Percentiles rank a stretch among this genome's conserved stretches.
Evolutionary conservation across 768 basidiomycete species (phyloP).

Genomic region (Strobilomyces dryophilus): DNA sequence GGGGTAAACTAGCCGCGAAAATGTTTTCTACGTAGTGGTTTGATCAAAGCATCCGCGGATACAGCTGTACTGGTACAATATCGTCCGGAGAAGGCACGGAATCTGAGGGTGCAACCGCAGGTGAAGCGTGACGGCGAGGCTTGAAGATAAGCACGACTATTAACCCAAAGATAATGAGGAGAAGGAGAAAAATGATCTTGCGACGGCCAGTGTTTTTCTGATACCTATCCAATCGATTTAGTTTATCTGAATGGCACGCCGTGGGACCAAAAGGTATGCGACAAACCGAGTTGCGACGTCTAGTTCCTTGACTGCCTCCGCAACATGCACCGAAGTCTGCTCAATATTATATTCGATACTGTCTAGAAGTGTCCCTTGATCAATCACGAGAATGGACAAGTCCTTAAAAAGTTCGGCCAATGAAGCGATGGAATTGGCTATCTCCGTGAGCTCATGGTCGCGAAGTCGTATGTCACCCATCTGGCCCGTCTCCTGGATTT

Average conservation of each 20-base stretch:
- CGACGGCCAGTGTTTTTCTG: slow-evolving; percentile 92
- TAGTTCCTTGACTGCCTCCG: slow-evolving; percentile 83
- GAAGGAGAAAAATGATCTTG: slow-evolving; percentile 87
- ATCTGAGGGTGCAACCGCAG: slow-evolving; percentile 28
- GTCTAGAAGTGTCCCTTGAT: slow-evolving; percentile 95
- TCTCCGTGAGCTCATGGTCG: slow-evolving; percentile 75
- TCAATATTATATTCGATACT: slow-evolving; percentile 98
- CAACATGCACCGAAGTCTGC: slow-evolving; percentile 76
- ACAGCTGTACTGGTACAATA: slow-evolving; percentile 30
- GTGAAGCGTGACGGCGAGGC: slow-evolving; percentile 55
- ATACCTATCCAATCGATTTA: slow-evolving; percentile 49
- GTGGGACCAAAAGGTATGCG: background rate
- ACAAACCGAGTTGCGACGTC: slow-evolving; percentile 75
- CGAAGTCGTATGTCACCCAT: slow-evolving; percentile 42
- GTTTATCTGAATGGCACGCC: background rate
- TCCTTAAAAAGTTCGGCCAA: slow-evolving; percentile 97
- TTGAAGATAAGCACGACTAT: slow-evolving; percentile 91
- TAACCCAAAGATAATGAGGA: slow-evolving; percentile 86
- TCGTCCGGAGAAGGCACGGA: slow-evolving; percentile 22
- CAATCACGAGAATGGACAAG: slow-evolving; percentile 87
- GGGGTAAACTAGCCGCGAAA: slow-evolving; percentile 7
- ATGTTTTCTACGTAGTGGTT: slow-evolving; percentile 15
- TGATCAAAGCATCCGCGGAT: slow-evolving; percentile 31
- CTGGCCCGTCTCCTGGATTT: slow-evolving; percentile 36
- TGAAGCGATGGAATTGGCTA: slow-evolving; percentile 86